Base-by-base conservation (phyloP, 2,329 filamentous ascomycete genomes). In the Basipetospora chlamydospora region DNA sequence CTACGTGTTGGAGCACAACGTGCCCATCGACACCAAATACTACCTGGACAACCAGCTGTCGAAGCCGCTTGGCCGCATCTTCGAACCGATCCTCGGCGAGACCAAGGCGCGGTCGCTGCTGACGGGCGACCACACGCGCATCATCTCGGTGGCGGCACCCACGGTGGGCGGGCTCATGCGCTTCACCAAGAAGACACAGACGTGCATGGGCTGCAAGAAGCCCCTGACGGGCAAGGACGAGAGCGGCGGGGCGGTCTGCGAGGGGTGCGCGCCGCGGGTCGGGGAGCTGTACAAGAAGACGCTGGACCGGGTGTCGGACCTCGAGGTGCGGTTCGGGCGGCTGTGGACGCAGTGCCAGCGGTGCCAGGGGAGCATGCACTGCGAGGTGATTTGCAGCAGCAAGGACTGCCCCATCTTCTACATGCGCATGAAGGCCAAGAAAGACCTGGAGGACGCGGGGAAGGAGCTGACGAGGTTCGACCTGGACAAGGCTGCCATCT, bases 371-470 rank as follows among this genome's bases (percentile, higher is more conserved):
- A 95, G 86, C 62, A 81, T 98, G 71, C 90, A 98, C 61, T 90
- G 85, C 56, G 90, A 98, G 58, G 92, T 98, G 38, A 96, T 98
- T 47, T 98, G 90, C 64, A 87, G 80, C 43, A 88, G 80, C 55
- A 82, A 86, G 56, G 90, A 98, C 63, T 98, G 90, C 54, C 90
- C 90, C 1, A 98, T 98, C 51, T 98, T 98, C 59, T 98, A 98
- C 58, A 98, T 98, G 90, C 77, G 90, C 4, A 98, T 98, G 90
- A 98, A 98, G 69, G 88, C 88, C 22, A 93, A 95, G 71, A 98
- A 98, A 66, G 90, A 98, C 55, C 77, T 96, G 26, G 88, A 96
- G 57, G 90, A 98, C 61, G 80, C 79, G 2, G 85, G 87, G 39
- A 92, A 85, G 61, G 90, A 98, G 57, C 58, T 98, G 49, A 72